phyloP scores from a whole-genome alignment of 441 rosid species.

The Jatropha podagrica region DNA sequence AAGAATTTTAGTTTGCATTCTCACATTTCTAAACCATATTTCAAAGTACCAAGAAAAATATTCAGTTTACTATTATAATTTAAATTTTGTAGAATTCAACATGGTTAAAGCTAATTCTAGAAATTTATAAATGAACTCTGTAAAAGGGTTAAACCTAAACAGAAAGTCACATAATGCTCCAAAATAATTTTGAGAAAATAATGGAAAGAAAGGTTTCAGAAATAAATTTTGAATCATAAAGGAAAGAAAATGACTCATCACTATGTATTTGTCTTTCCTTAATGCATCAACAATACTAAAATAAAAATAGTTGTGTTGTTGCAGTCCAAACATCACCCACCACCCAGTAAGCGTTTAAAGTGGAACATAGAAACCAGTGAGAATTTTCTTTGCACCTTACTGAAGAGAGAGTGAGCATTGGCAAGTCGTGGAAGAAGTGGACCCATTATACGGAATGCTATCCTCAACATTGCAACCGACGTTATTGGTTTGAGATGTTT shows the following conservation, averaged over 20 bases:
- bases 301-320: not conserved
- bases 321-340: not conserved
- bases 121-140: too few species aligned
- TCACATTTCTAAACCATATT: not conserved
- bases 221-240: not conserved
- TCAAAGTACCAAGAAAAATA: not conserved
- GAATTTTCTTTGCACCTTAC: conserved; percentile 54
- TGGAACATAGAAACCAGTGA: conserved; percentile 7
- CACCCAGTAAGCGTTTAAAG: conserved; percentile 6
- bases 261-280: not conserved
- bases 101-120: too few species aligned
- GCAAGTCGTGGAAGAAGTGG: conserved; percentile 94
- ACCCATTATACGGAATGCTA: conserved; percentile 89
- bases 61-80: too few species aligned
- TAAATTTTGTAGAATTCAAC: too few species aligned
- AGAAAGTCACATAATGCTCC: not conserved
- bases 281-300: not conserved
- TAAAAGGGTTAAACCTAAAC: not conserved
- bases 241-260: too few species aligned
- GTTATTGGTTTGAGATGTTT: conserved; percentile 86
- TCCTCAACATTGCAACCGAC: conserved; percentile 94
- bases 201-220: not conserved
- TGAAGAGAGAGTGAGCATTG: conserved; percentile 83
- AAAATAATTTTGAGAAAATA: not conserved
- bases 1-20: not conserved